Conservation (phyloP, 2,329 filamentous ascomycete genomes). For the Teratosphaeria gauchensis region DNA sequence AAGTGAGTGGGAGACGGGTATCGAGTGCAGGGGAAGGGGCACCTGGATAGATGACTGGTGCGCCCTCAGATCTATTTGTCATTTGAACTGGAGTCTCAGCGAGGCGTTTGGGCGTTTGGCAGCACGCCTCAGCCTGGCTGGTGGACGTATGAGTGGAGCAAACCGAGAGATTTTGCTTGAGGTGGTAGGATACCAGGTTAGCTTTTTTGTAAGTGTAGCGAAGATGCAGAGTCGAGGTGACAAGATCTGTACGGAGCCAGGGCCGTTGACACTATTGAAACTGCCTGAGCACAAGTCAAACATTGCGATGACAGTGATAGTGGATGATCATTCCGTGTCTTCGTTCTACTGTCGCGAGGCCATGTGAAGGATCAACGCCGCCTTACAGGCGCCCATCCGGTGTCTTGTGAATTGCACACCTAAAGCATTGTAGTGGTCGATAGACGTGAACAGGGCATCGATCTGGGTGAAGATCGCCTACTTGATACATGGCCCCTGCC, state of each 20-base stretch:
- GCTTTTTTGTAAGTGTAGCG: background rate
- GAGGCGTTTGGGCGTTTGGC: background rate
- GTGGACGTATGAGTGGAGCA: background rate
- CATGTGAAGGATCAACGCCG: no score
- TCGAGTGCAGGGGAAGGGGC: background rate
- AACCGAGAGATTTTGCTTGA: background rate
- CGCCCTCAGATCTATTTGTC: background rate
- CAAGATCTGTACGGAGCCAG: background rate
- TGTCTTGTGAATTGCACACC: background rate
- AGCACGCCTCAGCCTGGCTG: background rate
- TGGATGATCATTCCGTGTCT: background rate
- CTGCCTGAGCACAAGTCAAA: background rate
- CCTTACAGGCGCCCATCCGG: no score
- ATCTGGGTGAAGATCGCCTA: background rate
- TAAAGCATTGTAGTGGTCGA: background rate
- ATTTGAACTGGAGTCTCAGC: background rate
- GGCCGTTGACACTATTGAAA: background rate
- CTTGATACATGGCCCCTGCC: background rate
- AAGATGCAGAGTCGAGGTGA: background rate
- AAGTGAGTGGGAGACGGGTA: slow-evolving; percentile 7
- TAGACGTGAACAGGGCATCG: background rate
- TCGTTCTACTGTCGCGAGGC: no score
- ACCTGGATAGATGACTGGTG: background rate
- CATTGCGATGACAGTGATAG: background rate
- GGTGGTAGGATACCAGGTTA: background rate